Base-by-base conservation (phyloP, 2,329 filamentous ascomycete genomes). In the Phaeosphaeria sp. region DNA sequence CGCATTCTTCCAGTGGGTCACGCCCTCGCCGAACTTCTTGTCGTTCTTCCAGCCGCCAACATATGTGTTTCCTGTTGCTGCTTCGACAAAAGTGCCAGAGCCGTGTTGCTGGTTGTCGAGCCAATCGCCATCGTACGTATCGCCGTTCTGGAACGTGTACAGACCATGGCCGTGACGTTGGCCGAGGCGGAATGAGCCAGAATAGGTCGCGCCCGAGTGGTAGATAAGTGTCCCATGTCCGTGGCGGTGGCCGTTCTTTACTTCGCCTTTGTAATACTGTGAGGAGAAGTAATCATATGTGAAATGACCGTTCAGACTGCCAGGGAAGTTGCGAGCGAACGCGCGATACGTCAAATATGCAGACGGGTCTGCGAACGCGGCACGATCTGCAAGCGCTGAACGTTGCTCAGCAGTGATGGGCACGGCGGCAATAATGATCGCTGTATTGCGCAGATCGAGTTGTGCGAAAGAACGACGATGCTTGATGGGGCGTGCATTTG, bases 91-190 rank as follows among this genome's bases (percentile, higher is more conserved):
- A 1, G 81, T 85, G 27, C 86, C 86, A 22, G 84, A 81, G 3
- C 86, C 86, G 61, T 87, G 82, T 55, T 86, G 83, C 63, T 84
- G 82, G 63, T 92, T 90, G 60, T 92, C 88, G 36, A 78, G 79
- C 73, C 88, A 85, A 55, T 89, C 71, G 43, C 81, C 81, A 18
- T 78, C 76, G 65, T 83, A 87, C 57, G 89, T 84, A 52, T 87
- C 87, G 60, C 87, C 87, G 76, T 96, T 86, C 23, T 83, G 81
- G 71, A 86, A 88, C 5, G 81, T 83, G 79, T 88, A 85, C 13
- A 78, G 78, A 50, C 87, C 87, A 51, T 82, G 77, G 20, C 87
- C 86, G 41, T 85, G 81, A 53, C 83, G 83, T 52, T 81, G 75
- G 46, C 80, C 81, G 33, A 84, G 77, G 51, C 80, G 74, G 69